Conservation (phyloP, 2,329 filamentous ascomycete genomes). For the Cephalotrichum gorgonifer region DNA sequence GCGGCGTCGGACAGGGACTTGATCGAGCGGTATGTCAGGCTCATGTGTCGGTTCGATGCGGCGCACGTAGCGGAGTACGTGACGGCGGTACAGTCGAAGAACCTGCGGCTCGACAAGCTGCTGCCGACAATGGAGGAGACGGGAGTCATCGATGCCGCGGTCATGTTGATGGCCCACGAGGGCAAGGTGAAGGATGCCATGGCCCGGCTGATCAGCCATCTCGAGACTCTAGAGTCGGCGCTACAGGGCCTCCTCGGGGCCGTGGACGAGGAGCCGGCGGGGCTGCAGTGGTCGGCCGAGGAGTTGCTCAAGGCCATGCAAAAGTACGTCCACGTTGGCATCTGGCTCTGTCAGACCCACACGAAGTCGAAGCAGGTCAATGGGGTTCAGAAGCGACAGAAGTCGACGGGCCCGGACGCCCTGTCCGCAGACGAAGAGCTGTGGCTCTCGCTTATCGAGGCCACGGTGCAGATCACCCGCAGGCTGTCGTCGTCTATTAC, state of each 20-base stretch:
- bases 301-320: slow-evolving; percentile 69
- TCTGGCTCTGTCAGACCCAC: slow-evolving; percentile 89
- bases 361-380: slow-evolving; percentile 47
- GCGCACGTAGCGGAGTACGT: slow-evolving; percentile 80
- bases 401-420: slow-evolving; percentile 22
- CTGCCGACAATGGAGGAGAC: slow-evolving; percentile 82
- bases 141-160: slow-evolving; percentile 84
- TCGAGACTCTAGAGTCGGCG: slow-evolving; percentile 69
- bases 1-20: slow-evolving; percentile 45
- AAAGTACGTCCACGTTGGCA: slow-evolving; percentile 85
- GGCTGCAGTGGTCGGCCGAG: slow-evolving; percentile 53
- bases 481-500: slow-evolving; percentile 47
- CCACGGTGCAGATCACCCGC: slow-evolving; percentile 52
- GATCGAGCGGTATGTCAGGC: slow-evolving; percentile 73
- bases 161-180: slow-evolving; percentile 81
- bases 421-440: slow-evolving; percentile 44
- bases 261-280: slow-evolving; percentile 38
- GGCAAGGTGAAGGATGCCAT: slow-evolving; percentile 77
- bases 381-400: slow-evolving; percentile 40
- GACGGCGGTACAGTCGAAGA: slow-evolving; percentile 60
- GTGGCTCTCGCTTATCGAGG: slow-evolving; percentile 52
- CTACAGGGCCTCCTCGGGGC: slow-evolving; percentile 63
- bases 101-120: slow-evolving; percentile 69
- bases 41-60: slow-evolving; percentile 83
- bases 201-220: slow-evolving; percentile 70